Evolutionary conservation across 192 early-diverging fungal genomes (phyloP), one percentile per base, ranked within the genome.

Genomic region (Gryganskiella cystojenkinii): DNA sequence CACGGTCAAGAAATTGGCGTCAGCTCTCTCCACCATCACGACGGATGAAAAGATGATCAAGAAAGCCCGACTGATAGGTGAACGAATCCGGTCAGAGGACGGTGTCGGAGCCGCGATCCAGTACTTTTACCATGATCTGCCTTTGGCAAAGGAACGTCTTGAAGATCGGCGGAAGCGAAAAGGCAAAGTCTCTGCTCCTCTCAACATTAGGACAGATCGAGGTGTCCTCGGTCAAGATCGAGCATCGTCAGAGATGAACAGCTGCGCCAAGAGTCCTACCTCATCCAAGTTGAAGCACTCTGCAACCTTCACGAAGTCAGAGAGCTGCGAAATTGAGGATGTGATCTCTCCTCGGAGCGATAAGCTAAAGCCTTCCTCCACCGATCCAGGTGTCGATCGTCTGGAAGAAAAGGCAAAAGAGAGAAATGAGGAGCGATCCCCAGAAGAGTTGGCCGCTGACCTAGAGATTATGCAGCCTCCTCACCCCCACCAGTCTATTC

Each of bases 51-150:
- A 69, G 17, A 85, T 85, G 73, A 70, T 75, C 22, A 82, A 74
- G 44, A 79, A 63, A 33, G 83, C 82, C 14, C 61, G 45, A 22
- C 31, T 56, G 51, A 61, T 87, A 4, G 89, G 84, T 14, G 82
- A 76, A 31, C 75, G 65, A 24, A 90, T 91, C 53, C 61, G 79
- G 27, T 43, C 61, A 51, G 90, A 91, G 64, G 73, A 85, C 42
- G 90, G 89, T 33, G 80, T 85, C 1, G 64, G 49, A 2, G 81
- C 67, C 3, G 90, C 90, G 5, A 80, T 89, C 19, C 76, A 87
- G 42, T 67, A 62, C 70, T 79, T 90, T 15, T 90, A 90, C 56
- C 72, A 86, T 37, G 87, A 90, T 72, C 75, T 90, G 35, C 83
- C 84, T 27, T 60, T 79, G 33, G 82, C 87, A 14, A 75, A 54